Evolutionary conservation across 176 grass and related monocot species (phyloP).

Genomic region (Triticum aestivum): IWGSC_CS_RefSeq_v2.1 NC_057811.1:389582267-389582766

Average conservation of each 20-base stretch:
- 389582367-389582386: constrained; percentile 12
- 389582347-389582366: constrained; percentile 10
- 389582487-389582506: neutral
- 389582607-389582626: neutral
- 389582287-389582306: too few species aligned
- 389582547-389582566: neutral
- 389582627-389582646: neutral
- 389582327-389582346: too few species aligned
- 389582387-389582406: neutral
- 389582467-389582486: neutral
- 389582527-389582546: neutral
- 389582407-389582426: neutral
- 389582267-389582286: too few species aligned
- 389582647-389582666: neutral
- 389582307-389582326: too few species aligned
- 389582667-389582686: neutral
- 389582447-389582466: neutral
- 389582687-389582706: neutral
- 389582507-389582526: neutral
- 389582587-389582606: neutral
- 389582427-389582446: neutral
- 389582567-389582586: neutral
- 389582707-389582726: neutral
- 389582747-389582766: neutral
- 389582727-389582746: neutral